Conservation (phyloP, 1,139 yeast genomes). For the Blastobotrys aristatus region DNA sequence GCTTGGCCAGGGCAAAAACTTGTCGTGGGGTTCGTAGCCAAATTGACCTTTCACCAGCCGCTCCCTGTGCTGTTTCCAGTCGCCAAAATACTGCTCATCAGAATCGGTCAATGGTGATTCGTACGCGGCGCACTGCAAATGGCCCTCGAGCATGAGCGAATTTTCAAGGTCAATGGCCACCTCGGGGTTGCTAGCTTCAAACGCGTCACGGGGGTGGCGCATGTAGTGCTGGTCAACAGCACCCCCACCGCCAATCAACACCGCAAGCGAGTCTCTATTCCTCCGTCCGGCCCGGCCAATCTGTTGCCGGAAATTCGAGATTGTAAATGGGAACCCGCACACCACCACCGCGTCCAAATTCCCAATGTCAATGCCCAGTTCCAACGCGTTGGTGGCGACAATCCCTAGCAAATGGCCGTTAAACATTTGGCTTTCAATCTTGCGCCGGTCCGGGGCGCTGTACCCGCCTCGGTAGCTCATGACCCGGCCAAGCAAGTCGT, state of each 20-base stretch:
- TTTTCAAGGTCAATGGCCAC: conserved; percentile 50
- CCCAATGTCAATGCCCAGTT: conserved; percentile 91
- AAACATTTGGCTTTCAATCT: conserved; percentile 86
- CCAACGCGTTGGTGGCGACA: conserved; percentile 91
- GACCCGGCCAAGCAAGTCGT: conserved; percentile 54
- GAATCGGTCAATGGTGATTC: conserved; percentile 59
- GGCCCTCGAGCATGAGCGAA: conserved; percentile 63
- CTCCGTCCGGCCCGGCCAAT: conserved; percentile 44
- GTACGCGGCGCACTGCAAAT: conserved; percentile 90
- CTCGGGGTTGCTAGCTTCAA: conserved; percentile 40
- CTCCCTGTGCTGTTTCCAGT: conserved; percentile 1
- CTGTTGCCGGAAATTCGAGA: conserved; percentile 87
- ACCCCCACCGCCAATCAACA: conserved; percentile 76
- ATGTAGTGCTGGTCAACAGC: conserved; percentile 87
- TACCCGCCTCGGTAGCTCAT: conserved; percentile 97
- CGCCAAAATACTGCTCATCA: conserved; percentile 54
- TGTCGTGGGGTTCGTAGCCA: conserved; percentile 36
- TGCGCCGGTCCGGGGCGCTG: conserved; percentile 74
- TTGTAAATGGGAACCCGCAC: conserved; percentile 86
- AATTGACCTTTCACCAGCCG: conserved; percentile 8
- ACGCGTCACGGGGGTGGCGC: conserved; percentile 60
- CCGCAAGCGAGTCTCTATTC: conserved; percentile 57
- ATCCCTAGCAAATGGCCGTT: conserved; percentile 78
- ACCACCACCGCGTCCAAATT: conserved; percentile 84
- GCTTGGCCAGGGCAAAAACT: conserved; percentile 77